Percentiles rank a stretch among this genome's conserved stretches.
Evolutionary conservation across 208 protist genomes (phyloP).

Genomic region (Trypanosoma melophagium): DNA sequence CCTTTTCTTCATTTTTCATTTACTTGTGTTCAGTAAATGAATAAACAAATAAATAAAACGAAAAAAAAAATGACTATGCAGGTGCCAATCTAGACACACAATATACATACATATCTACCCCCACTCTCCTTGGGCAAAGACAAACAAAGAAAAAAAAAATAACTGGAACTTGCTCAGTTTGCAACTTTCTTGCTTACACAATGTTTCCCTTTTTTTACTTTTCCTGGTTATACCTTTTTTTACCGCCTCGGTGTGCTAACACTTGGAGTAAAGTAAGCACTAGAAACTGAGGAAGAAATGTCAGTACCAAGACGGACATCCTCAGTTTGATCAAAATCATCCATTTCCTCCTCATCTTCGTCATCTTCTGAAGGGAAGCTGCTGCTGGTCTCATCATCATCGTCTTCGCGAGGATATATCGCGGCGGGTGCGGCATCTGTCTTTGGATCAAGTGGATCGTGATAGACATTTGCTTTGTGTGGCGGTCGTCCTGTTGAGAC

Average conservation of each 20-base stretch:
- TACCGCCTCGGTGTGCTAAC: not conserved
- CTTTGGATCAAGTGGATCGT: constrained; percentile 22
- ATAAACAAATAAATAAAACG: too few relatives aligned
- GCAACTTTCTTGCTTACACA: too few relatives aligned
- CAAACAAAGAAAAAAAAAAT: too few relatives aligned
- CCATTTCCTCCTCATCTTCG: constrained; percentile 29
- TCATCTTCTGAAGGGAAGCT: constrained; percentile 10
- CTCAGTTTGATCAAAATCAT: constrained; percentile 46
- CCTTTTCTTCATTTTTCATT: too few relatives aligned
- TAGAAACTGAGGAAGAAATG: constrained; percentile 25
- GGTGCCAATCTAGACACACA: too few relatives aligned
- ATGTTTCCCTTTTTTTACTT: too few relatives aligned
- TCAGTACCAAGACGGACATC: constrained; percentile 13
- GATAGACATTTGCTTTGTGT: constrained; percentile 4
- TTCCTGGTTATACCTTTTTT: too few relatives aligned
- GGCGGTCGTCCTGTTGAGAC: constrained; percentile 21
- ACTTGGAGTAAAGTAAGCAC: constrained; percentile 20
- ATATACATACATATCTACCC: too few relatives aligned
- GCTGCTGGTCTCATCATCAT: not conserved
- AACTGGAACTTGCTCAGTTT: too few relatives aligned
- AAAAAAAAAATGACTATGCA: too few relatives aligned
- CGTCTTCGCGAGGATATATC: not conserved
- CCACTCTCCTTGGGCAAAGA: too few relatives aligned
- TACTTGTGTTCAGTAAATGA: too few relatives aligned
- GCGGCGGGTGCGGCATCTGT: constrained; percentile 14